Conservation (phyloP, 805 yeast genomes). For the Phaffomyces thermotolerans region DNA sequence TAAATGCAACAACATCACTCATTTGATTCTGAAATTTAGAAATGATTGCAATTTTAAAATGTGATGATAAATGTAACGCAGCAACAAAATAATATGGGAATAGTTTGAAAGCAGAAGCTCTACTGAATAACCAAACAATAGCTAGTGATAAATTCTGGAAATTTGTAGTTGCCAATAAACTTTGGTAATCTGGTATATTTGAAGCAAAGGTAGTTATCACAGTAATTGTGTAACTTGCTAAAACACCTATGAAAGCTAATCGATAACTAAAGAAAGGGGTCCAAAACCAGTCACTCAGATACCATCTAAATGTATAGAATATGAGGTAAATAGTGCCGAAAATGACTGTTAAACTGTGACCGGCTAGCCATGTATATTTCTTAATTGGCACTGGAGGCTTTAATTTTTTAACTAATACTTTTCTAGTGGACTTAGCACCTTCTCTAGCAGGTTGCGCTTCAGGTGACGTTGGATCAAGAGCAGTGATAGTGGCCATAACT, state of each 20-base stretch:
- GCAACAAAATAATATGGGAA: slow-evolving; percentile 54
- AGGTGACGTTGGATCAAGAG: slow-evolving; percentile 10
- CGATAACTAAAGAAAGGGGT: slow-evolving; percentile 48
- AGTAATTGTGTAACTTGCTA: slow-evolving; percentile 44
- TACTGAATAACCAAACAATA: slow-evolving; percentile 52
- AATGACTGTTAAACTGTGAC: slow-evolving; percentile 40
- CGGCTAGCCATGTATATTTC: slow-evolving; percentile 47
- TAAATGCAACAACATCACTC: slow-evolving; percentile 46
- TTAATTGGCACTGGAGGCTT: slow-evolving; percentile 33
- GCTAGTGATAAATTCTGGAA: slow-evolving; percentile 61
- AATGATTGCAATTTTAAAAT: slow-evolving; percentile 35
- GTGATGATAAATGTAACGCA: slow-evolving; percentile 43
- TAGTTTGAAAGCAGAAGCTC: slow-evolving; percentile 58
- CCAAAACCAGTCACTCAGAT: slow-evolving; percentile 23
- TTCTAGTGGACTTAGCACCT: slow-evolving; percentile 23
- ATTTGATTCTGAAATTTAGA: slow-evolving; percentile 32
- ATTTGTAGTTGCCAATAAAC: slow-evolving; percentile 64
- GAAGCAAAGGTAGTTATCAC: slow-evolving; percentile 53
- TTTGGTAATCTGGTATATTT: slow-evolving; percentile 52
- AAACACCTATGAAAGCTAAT: slow-evolving; percentile 48
- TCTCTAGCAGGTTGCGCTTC: slow-evolving; percentile 12
- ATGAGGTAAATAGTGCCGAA: slow-evolving; percentile 34
- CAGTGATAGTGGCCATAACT: slow-evolving; percentile 5
- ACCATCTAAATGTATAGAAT: slow-evolving; percentile 27
- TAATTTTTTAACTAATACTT: slow-evolving; percentile 29